Evolutionary conservation across 345 rosid genomes (phyloP).

Genomic region (Pelargonium nanum): DNA sequence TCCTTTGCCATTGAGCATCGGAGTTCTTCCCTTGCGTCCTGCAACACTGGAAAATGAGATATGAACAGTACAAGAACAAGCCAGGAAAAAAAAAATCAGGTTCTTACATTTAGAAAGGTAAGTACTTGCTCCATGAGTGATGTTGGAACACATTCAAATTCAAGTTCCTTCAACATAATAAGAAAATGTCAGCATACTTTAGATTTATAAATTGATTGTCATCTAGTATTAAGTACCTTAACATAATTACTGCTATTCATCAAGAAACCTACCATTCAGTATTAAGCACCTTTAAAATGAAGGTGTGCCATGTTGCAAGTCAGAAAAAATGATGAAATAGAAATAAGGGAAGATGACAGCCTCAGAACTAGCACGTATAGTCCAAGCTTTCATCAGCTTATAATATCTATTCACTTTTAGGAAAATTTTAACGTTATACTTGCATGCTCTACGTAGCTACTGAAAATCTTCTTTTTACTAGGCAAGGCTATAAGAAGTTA

Average conservation of each 20-base stretch:
- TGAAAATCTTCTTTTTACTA: no score
- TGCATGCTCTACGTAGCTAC: no score
- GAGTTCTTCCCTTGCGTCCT: constrained; percentile 87
- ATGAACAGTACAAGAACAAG: constrained; percentile 11
- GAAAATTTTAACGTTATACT: no score
- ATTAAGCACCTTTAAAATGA: no score
- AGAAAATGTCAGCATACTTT: constrained; percentile 7
- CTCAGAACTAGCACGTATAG: no score
- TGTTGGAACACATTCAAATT: constrained; percentile 87
- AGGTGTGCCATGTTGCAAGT: no score
- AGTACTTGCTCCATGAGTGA: constrained; percentile 91
- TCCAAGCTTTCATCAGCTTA: no score
- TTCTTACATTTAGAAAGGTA: constrained; percentile 65
- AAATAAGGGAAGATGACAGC: no score
- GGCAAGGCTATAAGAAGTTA: neutral
- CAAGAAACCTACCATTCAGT: no score
- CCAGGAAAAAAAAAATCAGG: neutral
- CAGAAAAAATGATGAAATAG: no score
- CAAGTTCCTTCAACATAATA: constrained; percentile 48
- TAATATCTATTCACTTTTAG: neutral
- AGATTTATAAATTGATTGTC: neutral
- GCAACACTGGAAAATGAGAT: constrained; percentile 27
- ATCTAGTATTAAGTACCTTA: neutral
- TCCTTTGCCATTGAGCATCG: constrained; percentile 93
- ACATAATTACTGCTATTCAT: neutral